Conservation (phyloP, 148 eudicot species). For the Camellia granthamiana region DNA sequence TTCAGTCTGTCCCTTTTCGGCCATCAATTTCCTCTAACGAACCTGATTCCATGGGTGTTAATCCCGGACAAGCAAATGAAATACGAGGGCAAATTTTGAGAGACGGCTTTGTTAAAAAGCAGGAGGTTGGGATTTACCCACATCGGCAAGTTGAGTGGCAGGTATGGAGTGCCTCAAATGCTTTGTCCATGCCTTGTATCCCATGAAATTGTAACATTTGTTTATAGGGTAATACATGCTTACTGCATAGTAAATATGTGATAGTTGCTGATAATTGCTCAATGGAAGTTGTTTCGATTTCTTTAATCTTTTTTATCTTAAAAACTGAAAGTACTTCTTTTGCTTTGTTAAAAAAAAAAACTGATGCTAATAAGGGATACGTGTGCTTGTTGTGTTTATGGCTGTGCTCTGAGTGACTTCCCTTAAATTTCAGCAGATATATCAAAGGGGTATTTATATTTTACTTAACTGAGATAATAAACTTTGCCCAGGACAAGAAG, state of each 20-base stretch:
- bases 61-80: conserved; percentile 38
- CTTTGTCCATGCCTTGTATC: not conserved
- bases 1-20: conserved; percentile 38
- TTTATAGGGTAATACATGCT: not conserved
- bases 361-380: not conserved
- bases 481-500: not conserved
- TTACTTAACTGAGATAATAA: not conserved
- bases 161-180: conserved; percentile 24
- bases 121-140: conserved; percentile 26
- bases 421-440: not conserved
- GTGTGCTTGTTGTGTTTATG: not conserved
- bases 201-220: not conserved
- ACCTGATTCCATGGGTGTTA: conserved; percentile 22
- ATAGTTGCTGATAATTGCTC: not conserved
- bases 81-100: conserved; percentile 25
- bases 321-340: not conserved
- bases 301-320: not conserved
- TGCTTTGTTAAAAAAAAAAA: not conserved
- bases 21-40: conserved; percentile 27
- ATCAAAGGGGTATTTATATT: not conserved
- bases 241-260: not conserved
- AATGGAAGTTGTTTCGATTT: not conserved
- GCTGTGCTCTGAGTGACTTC: not conserved
- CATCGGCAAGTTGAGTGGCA: conserved; percentile 36
- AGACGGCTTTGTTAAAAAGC: conserved; percentile 28